Percentiles rank a stretch among this genome's conserved stretches.
Conservation (phyloP, 1,284 basidiomycete genomes). For the Meira nashicola region DNA sequence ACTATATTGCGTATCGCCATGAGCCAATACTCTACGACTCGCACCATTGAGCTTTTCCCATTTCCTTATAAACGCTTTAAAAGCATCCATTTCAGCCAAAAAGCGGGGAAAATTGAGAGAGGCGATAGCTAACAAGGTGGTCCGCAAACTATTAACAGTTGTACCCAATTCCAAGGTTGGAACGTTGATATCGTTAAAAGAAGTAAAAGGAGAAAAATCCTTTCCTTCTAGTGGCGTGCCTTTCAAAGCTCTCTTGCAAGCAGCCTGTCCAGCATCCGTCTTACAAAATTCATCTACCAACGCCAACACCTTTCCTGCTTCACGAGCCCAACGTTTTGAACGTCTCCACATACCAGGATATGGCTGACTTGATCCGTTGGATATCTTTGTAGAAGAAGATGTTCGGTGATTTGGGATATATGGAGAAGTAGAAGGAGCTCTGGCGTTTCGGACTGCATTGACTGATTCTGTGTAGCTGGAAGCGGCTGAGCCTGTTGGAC, state of each 20-base stretch:
- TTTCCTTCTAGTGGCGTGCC: slow-evolving; percentile 21
- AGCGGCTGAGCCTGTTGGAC: background rate
- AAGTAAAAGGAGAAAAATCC: slow-evolving; percentile 16
- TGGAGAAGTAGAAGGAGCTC: background rate
- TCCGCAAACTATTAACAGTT: slow-evolving; percentile 20
- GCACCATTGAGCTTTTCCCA: slow-evolving; percentile 44
- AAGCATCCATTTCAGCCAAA: slow-evolving; percentile 34
- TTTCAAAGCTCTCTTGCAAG: slow-evolving; percentile 28
- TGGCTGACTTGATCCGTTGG: slow-evolving; percentile 17
- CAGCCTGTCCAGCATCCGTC: slow-evolving; percentile 35
- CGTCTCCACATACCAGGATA: slow-evolving; percentile 51
- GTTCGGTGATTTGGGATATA: background rate
- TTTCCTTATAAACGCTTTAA: slow-evolving; percentile 37
- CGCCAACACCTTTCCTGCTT: slow-evolving; percentile 47
- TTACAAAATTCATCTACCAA: slow-evolving; percentile 37
- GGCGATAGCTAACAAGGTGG: slow-evolving; percentile 30
- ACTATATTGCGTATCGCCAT: slow-evolving; percentile 49
- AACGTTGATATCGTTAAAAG: background rate
- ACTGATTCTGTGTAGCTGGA: slow-evolving; percentile 26
- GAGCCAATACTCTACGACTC: slow-evolving; percentile 43
- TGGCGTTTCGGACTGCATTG: slow-evolving; percentile 1
- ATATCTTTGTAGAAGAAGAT: background rate
- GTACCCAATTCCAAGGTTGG: background rate
- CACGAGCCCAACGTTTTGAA: slow-evolving; percentile 48
- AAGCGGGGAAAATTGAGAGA: slow-evolving; percentile 42